Percentiles rank a stretch among this genome's conserved stretches.
phyloP scores from a whole-genome alignment of 441 rosid genomes.

The Aquilaria agallochum region DNA sequence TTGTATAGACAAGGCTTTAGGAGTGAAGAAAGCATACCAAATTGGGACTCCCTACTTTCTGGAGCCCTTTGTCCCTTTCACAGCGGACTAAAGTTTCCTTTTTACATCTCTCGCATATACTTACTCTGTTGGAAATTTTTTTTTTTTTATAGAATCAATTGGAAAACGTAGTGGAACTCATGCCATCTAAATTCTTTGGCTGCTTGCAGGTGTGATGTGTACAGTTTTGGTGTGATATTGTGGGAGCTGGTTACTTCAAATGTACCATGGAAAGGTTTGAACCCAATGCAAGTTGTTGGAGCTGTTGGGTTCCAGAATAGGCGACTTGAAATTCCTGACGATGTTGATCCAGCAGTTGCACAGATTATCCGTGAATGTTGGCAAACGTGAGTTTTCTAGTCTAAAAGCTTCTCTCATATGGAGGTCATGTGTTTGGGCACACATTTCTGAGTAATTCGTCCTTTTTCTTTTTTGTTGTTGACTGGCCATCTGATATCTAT shows the following conservation, averaged over 20 bases:
- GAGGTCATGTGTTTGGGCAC: background rate
- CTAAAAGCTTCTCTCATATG: background rate
- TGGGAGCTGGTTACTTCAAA: constrained; percentile 86
- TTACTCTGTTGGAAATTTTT: constrained; percentile 7
- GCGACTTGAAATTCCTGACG: constrained; percentile 80
- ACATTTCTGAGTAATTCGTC: too few relatives aligned
- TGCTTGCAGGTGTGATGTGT: constrained; percentile 87
- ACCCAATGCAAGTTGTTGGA: constrained; percentile 99
- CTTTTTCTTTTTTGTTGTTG: too few relatives aligned
- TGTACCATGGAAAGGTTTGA: constrained; percentile 95
- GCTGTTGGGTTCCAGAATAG: constrained; percentile 97
- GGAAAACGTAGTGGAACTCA: background rate
- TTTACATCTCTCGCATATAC: background rate
- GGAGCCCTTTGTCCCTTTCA: background rate
- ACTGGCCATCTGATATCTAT: too few relatives aligned
- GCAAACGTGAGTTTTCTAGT: constrained; percentile 60
- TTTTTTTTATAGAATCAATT: constrained; percentile 20
- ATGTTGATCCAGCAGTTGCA: constrained; percentile 65
- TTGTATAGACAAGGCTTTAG: too few relatives aligned
- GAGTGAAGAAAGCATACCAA: too few relatives aligned
- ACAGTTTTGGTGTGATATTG: constrained; percentile 96
- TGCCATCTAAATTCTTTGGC: background rate
- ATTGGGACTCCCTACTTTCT: too few relatives aligned
- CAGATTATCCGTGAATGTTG: constrained; percentile 85
- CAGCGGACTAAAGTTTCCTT: too few relatives aligned